Conservation (phyloP, 1,139 yeast species). For the Kodamaea suecica region DNA sequence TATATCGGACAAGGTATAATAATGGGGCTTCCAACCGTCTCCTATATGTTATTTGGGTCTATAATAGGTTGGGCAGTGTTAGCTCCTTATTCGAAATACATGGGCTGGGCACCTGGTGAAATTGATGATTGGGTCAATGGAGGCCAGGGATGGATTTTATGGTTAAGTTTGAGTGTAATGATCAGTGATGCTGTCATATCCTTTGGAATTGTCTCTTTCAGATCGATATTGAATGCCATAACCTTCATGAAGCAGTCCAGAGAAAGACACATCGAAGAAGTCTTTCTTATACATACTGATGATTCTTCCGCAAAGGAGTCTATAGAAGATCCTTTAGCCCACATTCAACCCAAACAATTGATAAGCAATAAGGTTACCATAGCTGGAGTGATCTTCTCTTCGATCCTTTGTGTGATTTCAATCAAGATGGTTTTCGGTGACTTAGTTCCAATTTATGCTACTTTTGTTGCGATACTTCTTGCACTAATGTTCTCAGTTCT, state of each 20-base stretch:
- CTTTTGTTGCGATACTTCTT: constrained; percentile 62
- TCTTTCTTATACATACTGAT: not conserved
- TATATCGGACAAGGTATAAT: constrained; percentile 96
- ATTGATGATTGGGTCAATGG: constrained; percentile 92
- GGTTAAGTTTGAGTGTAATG: constrained; percentile 94
- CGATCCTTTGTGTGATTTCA: constrained; percentile 62
- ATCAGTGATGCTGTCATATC: constrained; percentile 87
- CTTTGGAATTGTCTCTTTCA: constrained; percentile 59
- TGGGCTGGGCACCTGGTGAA: constrained; percentile 87
- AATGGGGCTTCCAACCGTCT: constrained; percentile 91
- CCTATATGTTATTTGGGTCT: constrained; percentile 89
- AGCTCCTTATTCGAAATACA: constrained; percentile 69
- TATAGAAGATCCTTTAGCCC: constrained; percentile 5
- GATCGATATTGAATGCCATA: constrained; percentile 29
- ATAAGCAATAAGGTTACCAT: constrained; percentile 51
- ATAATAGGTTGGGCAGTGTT: constrained; percentile 87
- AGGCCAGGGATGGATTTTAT: constrained; percentile 95
- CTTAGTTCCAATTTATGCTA: constrained; percentile 68
- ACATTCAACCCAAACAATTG: constrained; percentile 35
- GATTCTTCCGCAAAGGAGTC: constrained; percentile 1
- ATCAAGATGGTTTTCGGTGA: constrained; percentile 67
- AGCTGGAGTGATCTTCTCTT: constrained; percentile 62
- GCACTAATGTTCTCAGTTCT: constrained; percentile 78
- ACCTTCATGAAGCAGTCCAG: constrained; percentile 6
- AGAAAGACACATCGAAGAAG: not conserved